Conservation (phyloP, 2,329 filamentous ascomycete genomes). For the Diaporthe capsici region DNA sequence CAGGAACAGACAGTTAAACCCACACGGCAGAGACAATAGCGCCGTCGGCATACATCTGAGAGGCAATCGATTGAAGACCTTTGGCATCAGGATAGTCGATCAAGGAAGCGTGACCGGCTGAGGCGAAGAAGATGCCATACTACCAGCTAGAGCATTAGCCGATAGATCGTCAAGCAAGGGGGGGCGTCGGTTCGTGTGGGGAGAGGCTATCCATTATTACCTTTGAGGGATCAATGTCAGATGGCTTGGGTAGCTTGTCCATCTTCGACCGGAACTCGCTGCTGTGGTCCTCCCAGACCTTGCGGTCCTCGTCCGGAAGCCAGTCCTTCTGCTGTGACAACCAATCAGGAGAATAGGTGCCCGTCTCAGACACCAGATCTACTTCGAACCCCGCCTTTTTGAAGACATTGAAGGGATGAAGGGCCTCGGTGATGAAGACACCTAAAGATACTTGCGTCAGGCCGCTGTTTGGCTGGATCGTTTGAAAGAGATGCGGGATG, state of each 20-base stretch:
- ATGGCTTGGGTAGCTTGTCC: conserved; percentile 4
- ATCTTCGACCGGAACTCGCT: conserved; percentile 11
- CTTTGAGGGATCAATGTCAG: neutral
- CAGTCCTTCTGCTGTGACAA: conserved; percentile 18
- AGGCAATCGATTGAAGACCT: neutral
- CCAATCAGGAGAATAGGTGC: conserved; percentile 2
- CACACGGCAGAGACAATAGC: conserved; percentile 6
- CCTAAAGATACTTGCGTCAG: neutral
- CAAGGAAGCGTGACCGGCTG: neutral
- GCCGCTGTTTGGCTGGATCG: neutral
- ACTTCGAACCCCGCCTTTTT: neutral
- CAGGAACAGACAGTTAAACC: neutral
- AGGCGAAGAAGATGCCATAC: conserved; percentile 17
- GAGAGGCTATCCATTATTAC: neutral
- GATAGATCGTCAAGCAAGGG: no score
- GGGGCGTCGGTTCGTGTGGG: fast-evolving
- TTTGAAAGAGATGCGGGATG: fast-evolving
- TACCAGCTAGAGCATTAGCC: neutral
- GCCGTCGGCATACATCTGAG: neutral
- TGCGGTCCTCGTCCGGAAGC: conserved; percentile 7
- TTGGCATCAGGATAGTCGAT: conserved; percentile 17
- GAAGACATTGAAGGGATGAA: conserved; percentile 17
- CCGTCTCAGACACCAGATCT: conserved; percentile 1
- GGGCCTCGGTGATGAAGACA: neutral
- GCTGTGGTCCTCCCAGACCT: neutral